phyloP scores from a whole-genome alignment of 495 filamentous ascomycete genomes.

The Patellaria atrata region DNA sequence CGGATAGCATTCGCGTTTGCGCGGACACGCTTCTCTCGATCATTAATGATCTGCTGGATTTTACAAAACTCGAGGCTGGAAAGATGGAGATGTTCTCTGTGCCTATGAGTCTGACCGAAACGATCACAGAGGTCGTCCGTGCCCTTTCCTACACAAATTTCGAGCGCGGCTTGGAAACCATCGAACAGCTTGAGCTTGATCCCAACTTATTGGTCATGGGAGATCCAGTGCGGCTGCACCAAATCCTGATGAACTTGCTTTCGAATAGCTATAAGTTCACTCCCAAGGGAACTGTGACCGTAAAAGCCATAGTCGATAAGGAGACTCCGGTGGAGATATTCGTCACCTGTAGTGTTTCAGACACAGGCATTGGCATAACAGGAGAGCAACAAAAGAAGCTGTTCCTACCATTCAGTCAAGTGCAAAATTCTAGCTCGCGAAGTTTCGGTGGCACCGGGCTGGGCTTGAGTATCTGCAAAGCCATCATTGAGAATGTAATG shows the following conservation, averaged over 20 bases:
- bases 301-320: constrained; percentile 51
- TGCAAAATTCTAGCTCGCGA: constrained; percentile 70
- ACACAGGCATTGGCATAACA: constrained; percentile 82
- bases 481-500: constrained; percentile 84
- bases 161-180: constrained; percentile 61
- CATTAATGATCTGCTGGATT: constrained; percentile 91
- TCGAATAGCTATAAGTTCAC: constrained; percentile 94
- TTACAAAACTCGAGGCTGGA: constrained; percentile 84
- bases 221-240: constrained; percentile 79
- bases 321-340: constrained; percentile 56
- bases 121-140: constrained; percentile 74
- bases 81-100: constrained; percentile 90
- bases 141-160: constrained; percentile 73
- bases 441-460: constrained; percentile 86
- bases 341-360: constrained; percentile 71
- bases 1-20: constrained; percentile 83
- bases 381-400: constrained; percentile 67
- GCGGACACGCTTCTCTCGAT: constrained; percentile 82
- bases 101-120: constrained; percentile 70
- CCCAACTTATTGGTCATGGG: constrained; percentile 69
- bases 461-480: constrained; percentile 86
- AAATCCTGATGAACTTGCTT: constrained; percentile 85
- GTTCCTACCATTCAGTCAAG: constrained; percentile 84
- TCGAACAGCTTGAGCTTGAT: constrained; percentile 53
- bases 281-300: constrained; percentile 67